phyloP scores from a whole-genome alignment of 2,329 filamentous ascomycete genomes.

The Dryadomyces quercivorus region DNA sequence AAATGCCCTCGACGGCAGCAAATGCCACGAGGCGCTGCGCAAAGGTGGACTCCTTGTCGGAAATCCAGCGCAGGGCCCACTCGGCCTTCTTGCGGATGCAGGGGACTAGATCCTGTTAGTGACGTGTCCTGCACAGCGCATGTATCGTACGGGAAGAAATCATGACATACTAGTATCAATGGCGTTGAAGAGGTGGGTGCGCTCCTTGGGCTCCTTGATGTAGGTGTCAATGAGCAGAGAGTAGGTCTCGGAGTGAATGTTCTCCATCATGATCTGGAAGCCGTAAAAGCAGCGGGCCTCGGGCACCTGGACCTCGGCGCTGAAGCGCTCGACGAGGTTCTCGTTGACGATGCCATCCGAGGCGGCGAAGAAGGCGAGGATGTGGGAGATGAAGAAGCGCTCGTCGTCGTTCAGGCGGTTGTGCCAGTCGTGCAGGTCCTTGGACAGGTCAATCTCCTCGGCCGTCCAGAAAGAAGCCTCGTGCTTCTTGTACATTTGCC shows the following conservation, averaged over 20 bases:
- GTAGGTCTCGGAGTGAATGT: constrained; percentile 99
- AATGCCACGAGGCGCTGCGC: constrained; percentile 93
- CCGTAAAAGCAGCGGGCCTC: constrained; percentile 99
- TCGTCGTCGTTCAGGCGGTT: constrained; percentile 94
- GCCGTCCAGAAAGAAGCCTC: constrained; percentile 99
- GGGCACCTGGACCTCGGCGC: constrained; percentile 88
- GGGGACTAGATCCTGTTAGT: constrained; percentile 49
- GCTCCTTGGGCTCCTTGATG: constrained; percentile 94
- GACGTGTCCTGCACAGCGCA: constrained; percentile 3
- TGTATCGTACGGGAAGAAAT: constrained; percentile 18
- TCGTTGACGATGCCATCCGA: constrained; percentile 99
- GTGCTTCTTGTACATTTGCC: constrained; percentile 99
- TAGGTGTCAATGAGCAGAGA: constrained; percentile 98
- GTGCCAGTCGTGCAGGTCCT: constrained; percentile 99
- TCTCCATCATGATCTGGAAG: constrained; percentile 99
- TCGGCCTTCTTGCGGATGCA: constrained; percentile 98
- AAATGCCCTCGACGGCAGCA: constrained; percentile 96
- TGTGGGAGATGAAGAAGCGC: constrained; percentile 96
- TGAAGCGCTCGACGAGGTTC: constrained; percentile 97
- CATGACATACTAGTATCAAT: constrained; percentile 78
- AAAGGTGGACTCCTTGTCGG: constrained; percentile 86
- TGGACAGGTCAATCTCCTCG: constrained; percentile 97
- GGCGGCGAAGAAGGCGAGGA: constrained; percentile 96
- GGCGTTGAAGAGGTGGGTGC: constrained; percentile 91
- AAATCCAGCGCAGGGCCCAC: constrained; percentile 93